Conservation (phyloP, 2,329 filamentous ascomycete species). For the Colletotrichum shisoi region DNA sequence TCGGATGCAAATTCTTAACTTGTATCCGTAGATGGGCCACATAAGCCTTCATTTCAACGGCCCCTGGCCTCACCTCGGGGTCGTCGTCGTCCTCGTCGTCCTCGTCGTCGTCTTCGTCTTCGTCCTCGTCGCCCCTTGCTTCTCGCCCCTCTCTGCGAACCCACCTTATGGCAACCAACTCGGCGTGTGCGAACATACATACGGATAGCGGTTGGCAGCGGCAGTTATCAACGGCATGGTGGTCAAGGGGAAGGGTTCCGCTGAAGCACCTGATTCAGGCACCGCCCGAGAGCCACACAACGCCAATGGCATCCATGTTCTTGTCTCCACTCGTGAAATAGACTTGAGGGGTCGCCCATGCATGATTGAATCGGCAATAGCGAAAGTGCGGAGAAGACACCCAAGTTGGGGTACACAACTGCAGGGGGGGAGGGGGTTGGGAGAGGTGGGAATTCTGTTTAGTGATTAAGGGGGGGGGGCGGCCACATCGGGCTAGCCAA, state of each 20-base stretch:
- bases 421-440: slow-evolving; percentile 9
- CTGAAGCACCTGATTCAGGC: slow-evolving; percentile 13
- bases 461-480: neutral
- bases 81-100: too few species aligned
- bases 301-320: neutral
- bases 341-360: slow-evolving; percentile 30
- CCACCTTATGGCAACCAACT: neutral
- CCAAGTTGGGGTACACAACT: neutral
- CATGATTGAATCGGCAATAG: slow-evolving; percentile 18
- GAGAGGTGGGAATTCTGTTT: slow-evolving; percentile 2
- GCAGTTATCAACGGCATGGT: slow-evolving; percentile 31
- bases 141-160: slow-evolving; percentile 21
- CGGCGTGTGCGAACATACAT: neutral
- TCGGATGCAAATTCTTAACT: neutral
- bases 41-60: slow-evolving; percentile 21
- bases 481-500: too few species aligned
- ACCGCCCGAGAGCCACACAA: neutral
- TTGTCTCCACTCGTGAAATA: slow-evolving; percentile 13
- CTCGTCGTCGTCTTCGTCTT: neutral
- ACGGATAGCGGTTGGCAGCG: slow-evolving; percentile 1
- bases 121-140: neutral
- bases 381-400: slow-evolving; percentile 35
- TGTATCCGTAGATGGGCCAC: slow-evolving; percentile 12
- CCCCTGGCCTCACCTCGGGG: slow-evolving; percentile 10
- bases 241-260: neutral